Conservation (phyloP, 2,329 filamentous ascomycete genomes). For the Zymoseptoria ardabiliae region DNA sequence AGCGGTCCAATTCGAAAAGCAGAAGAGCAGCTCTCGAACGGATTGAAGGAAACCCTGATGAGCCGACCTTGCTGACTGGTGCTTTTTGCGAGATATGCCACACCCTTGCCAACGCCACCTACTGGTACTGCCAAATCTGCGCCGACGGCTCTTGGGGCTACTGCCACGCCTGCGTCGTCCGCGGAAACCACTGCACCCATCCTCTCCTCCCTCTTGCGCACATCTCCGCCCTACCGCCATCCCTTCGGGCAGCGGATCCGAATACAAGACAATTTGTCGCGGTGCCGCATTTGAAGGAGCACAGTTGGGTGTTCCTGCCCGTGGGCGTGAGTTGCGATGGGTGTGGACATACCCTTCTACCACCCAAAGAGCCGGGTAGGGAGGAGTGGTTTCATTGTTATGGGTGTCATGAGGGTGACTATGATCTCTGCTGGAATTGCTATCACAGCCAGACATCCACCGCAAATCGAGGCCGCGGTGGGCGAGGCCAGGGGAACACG, state of each 20-base stretch:
- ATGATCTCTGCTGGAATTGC: slow-evolving; percentile 75
- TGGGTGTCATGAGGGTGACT: slow-evolving; percentile 70
- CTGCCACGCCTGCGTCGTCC: slow-evolving; percentile 80
- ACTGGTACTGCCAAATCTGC: slow-evolving; percentile 81
- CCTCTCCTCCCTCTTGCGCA: slow-evolving; percentile 69
- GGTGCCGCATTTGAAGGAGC: slow-evolving; percentile 34
- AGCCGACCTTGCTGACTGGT: slow-evolving; percentile 62
- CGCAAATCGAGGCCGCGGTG: slow-evolving; percentile 65
- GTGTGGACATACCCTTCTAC: slow-evolving; percentile 51
- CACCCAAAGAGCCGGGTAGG: neutral
- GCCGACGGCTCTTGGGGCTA: slow-evolving; percentile 95
- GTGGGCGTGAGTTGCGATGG: slow-evolving; percentile 70
- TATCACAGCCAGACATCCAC: slow-evolving; percentile 61
- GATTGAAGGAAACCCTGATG: slow-evolving; percentile 38
- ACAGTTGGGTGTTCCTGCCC: slow-evolving; percentile 35
- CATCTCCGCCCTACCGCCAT: slow-evolving; percentile 25
- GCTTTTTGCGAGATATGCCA: slow-evolving; percentile 77
- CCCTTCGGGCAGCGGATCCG: slow-evolving; percentile 15
- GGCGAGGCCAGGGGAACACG: slow-evolving; percentile 27
- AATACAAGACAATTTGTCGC: slow-evolving; percentile 15
- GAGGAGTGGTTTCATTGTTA: slow-evolving; percentile 67
- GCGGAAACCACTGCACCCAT: slow-evolving; percentile 74
- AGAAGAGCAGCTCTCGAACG: neutral
- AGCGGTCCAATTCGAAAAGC: slow-evolving; percentile 32
- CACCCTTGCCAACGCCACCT: slow-evolving; percentile 70